Evolutionary conservation across 257 asterid species (phyloP).

Genomic region (Eustoma russellianum): DNA sequence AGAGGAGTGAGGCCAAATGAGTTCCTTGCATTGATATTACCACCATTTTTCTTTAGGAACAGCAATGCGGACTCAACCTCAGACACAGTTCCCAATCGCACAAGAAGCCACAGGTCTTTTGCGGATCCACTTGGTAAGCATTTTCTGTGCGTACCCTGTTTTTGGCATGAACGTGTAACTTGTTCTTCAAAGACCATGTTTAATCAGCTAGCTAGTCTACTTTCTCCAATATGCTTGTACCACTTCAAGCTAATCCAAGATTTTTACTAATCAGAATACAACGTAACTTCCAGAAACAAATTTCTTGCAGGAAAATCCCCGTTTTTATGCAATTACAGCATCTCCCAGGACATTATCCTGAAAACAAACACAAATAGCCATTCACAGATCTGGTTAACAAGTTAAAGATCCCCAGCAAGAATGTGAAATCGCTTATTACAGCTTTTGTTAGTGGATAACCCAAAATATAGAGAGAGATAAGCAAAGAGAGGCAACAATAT

Average conservation of each 20-base stretch:
- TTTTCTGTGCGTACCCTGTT: slow-evolving; percentile 37
- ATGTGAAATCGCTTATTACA: too few relatives aligned
- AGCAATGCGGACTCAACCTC: slow-evolving; percentile 62
- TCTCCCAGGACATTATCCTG: slow-evolving; percentile 1
- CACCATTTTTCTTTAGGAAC: slow-evolving; percentile 68
- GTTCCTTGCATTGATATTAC: slow-evolving; percentile 71
- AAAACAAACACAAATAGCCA: neutral
- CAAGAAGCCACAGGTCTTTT: slow-evolving; percentile 72
- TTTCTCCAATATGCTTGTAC: neutral
- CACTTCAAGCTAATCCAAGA: neutral
- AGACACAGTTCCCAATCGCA: slow-evolving; percentile 55
- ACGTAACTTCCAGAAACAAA: neutral
- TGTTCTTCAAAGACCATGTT: slow-evolving; percentile 39
- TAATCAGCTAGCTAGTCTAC: neutral
- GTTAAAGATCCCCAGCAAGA: too few relatives aligned
- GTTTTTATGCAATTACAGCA: neutral
- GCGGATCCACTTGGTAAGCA: slow-evolving; percentile 23
- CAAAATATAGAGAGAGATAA: too few relatives aligned
- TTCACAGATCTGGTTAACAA: too few relatives aligned
- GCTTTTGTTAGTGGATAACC: too few relatives aligned
- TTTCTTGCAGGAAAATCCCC: neutral
- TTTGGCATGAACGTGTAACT: slow-evolving; percentile 42
- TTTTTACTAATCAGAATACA: neutral
- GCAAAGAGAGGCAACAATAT: too few relatives aligned
- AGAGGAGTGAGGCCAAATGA: slow-evolving; percentile 77